Conservation (phyloP, 768 basidiomycete species). For the Epithele typhae region DNA sequence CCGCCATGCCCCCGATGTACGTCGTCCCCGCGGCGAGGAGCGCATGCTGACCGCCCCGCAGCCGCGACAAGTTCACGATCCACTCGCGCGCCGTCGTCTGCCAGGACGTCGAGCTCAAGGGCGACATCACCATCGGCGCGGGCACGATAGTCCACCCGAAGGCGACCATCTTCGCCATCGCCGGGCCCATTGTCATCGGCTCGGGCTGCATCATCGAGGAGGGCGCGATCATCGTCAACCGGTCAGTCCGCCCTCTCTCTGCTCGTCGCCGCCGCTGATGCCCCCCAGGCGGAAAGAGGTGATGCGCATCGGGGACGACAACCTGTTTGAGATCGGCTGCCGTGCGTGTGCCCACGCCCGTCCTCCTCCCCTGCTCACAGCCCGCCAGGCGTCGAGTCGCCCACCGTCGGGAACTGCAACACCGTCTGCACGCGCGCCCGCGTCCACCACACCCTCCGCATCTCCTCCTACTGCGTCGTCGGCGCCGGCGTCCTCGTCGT, state of each 20-base stretch:
- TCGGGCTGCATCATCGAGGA: conserved; percentile 90
- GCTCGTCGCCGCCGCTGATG: neutral
- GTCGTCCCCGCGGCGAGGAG: too few relatives aligned
- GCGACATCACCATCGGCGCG: conserved; percentile 89
- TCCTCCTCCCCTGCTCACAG: neutral
- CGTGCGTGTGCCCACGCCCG: conserved; percentile 49
- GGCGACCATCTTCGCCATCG: conserved; percentile 87
- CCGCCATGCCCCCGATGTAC: too few relatives aligned
- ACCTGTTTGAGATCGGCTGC: conserved; percentile 91
- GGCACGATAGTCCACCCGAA: conserved; percentile 91
- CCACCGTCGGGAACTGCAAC: conserved; percentile 80
- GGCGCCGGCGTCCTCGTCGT: conserved; percentile 78
- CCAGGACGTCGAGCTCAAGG: conserved; percentile 91
- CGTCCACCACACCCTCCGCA: conserved; percentile 76
- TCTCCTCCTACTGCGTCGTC: conserved; percentile 78
- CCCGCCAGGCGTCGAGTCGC: conserved; percentile 75
- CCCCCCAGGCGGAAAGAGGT: conserved; percentile 62
- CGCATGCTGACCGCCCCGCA: conserved; percentile 24
- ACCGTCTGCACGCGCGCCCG: conserved; percentile 81
- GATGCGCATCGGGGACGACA: conserved; percentile 92
- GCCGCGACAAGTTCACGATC: conserved; percentile 85
- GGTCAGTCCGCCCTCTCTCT: conserved; percentile 35
- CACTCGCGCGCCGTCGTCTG: conserved; percentile 90
- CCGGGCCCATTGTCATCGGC: conserved; percentile 88
- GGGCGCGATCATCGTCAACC: conserved; percentile 83